A percentile compares a stretch with the other conserved stretches of the same genome.
Evolutionary conservation across 2,329 filamentous ascomycete species (phyloP).

Genomic region (Sarocladium strictum): DNA sequence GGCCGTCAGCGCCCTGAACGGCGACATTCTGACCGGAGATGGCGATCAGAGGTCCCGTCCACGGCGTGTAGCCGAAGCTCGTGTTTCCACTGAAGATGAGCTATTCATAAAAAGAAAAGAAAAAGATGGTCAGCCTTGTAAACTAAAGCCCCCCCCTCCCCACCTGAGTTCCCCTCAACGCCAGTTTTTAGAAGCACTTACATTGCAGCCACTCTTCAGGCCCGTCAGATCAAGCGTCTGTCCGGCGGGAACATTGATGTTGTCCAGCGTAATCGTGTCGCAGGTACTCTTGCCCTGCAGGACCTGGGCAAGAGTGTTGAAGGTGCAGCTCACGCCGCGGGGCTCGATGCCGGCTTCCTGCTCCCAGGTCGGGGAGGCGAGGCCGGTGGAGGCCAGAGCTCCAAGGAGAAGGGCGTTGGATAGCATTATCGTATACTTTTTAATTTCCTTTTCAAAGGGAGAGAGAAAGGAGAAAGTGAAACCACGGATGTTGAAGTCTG

Average conservation of each 20-base stretch:
- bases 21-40: conserved; percentile 52
- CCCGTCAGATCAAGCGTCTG: conserved; percentile 52
- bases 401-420: conserved; percentile 18
- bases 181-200: neutral
- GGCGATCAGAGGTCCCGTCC: conserved; percentile 57
- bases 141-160: no score
- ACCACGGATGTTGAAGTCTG: neutral
- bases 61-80: conserved; percentile 61
- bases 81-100: conserved; percentile 61
- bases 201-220: conserved; percentile 40
- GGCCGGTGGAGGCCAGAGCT: conserved; percentile 20
- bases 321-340: conserved; percentile 39
- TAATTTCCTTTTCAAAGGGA: conserved; percentile 1
- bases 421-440: no score
- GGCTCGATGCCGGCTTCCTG: neutral
- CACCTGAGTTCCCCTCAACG: no score
- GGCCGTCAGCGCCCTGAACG: conserved; percentile 44
- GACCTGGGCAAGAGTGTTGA: conserved; percentile 43
- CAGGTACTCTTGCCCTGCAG: conserved; percentile 44
- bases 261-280: conserved; percentile 45
- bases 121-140: no score
- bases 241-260: conserved; percentile 51
- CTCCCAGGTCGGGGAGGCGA: conserved; percentile 18
- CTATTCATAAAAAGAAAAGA: no score
- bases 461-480: neutral